phyloP scores from a whole-genome alignment of 2,329 filamentous ascomycete genomes.

The Alternaria longipes region DNA sequence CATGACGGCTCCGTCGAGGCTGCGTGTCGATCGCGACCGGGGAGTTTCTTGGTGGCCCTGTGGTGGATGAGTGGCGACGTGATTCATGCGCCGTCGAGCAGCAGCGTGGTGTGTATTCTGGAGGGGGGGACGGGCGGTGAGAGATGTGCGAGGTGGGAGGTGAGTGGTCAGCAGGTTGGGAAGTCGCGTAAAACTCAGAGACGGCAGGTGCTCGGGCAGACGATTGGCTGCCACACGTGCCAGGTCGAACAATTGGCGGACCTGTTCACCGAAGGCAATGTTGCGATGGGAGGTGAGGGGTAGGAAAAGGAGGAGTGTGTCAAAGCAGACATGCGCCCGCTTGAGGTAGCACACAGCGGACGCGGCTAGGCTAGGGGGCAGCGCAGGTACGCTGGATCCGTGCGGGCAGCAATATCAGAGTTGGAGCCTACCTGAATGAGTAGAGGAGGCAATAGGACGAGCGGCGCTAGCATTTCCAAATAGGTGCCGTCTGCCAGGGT shows the following conservation, averaged over 20 bases:
- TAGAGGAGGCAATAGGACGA: constrained; percentile 1
- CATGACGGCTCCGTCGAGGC: constrained; percentile 32
- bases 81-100: constrained; percentile 24
- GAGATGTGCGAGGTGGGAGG: constrained; percentile 7
- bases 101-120: constrained; percentile 19
- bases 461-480: constrained; percentile 25
- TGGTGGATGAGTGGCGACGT: constrained; percentile 26
- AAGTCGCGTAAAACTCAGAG: constrained; percentile 4
- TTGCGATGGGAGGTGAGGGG: constrained; percentile 9
- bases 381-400: constrained; percentile 41
- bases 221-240: constrained; percentile 7
- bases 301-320: constrained; percentile 5
- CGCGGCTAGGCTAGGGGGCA: constrained; percentile 17
- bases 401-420: constrained; percentile 20
- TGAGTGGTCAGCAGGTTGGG: constrained; percentile 5
- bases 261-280: neutral
- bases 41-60: constrained; percentile 18
- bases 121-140: constrained; percentile 22
- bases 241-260: neutral
- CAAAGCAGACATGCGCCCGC: constrained; percentile 28
- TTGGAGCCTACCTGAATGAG: neutral
- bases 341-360: constrained; percentile 29
- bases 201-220: constrained; percentile 21
- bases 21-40: constrained; percentile 34
- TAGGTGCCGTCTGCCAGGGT: constrained; percentile 22